Evolutionary conservation across 176 grass and related monocot genomes (phyloP), one percentile per base, ranked within the genome.

Genomic region (Hsuehochloa calcarea): DNA sequence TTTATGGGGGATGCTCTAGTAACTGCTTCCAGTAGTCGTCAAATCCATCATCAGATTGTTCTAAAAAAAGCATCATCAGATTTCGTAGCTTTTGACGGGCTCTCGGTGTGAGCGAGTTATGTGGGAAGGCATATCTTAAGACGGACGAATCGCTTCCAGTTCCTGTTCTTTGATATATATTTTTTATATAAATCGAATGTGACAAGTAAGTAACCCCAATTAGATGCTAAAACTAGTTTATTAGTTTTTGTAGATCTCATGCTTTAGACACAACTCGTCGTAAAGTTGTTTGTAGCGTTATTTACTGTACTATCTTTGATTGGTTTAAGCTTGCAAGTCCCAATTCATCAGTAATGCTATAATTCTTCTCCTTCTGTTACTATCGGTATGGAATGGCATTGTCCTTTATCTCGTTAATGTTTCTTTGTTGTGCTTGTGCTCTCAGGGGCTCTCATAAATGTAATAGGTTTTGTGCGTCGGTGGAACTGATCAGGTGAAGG

Each of bases 401-500:
- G 22, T 10, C 68, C 4, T 81, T 15, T 27, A 20, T 19, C 29
- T 84, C 43, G 56, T 38, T 14, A 45, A 37, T 8, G 4, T 8
- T 44, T 55, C 25, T 67, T 50, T 51, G 0, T 38, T 73, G 16
- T 39, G 10, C 11, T 79, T 72, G 22, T 44, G n/a, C 70, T 64
- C 74, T 47, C 59, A 81, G 77, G 45, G 69, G 12, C n/a, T 15
- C 71, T 13, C 17, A 34, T 27, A 52, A 41, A 52, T 74, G 23
- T 13, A 71, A 45, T 5, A 46, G 22, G 8, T 71, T 10, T 8
- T 19, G 1, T 74, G 23, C 27, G n/a, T 5, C 50, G 19, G 62
- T 26, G 47, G 39, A 76, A 11, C 51, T 76, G 52, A 80, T 58
- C 19, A 37, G 27, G 64, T 81, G 78, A 81, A 68, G 35, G 81